Percentiles rank a stretch among this genome's conserved stretches.
phyloP scores from a whole-genome alignment of 2,329 filamentous ascomycete genomes.

The Curvularia spicifera region DNA sequence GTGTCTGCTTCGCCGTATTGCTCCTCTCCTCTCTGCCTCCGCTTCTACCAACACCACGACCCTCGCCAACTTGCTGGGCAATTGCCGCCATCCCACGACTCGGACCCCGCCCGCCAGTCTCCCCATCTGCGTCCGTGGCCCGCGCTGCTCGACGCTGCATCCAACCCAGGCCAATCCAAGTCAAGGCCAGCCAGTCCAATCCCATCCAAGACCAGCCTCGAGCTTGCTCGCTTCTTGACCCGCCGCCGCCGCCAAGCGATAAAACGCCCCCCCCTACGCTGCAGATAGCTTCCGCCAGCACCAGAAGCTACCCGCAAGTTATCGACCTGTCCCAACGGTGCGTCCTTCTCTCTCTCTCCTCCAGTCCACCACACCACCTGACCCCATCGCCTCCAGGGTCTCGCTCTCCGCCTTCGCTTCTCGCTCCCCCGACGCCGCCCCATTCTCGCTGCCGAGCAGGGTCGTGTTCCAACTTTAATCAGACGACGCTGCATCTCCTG shows the following conservation, averaged over 20 bases:
- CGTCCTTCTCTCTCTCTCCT: slow-evolving; percentile 15
- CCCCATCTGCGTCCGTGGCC: slow-evolving; percentile 12
- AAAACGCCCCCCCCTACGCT: slow-evolving; percentile 44
- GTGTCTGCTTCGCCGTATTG: neutral
- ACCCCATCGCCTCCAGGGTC: slow-evolving; percentile 17
- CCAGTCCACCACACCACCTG: slow-evolving; percentile 12
- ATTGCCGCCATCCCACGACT: slow-evolving; percentile 18
- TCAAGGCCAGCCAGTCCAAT: neutral
- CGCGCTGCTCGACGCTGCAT: slow-evolving; percentile 9
- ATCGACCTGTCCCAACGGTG: slow-evolving; percentile 27
- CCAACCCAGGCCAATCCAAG: too few relatives aligned
- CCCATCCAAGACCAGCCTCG: neutral
- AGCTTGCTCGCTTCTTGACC: slow-evolving; percentile 39
- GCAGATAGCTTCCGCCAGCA: slow-evolving; percentile 40
- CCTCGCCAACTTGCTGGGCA: neutral
- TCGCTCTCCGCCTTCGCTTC: slow-evolving; percentile 23
- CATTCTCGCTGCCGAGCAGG: slow-evolving; percentile 31
- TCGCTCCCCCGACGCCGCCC: slow-evolving; percentile 27
- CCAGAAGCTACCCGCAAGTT: slow-evolving; percentile 26
- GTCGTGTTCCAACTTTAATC: slow-evolving; percentile 29
- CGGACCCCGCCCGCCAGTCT: slow-evolving; percentile 22
- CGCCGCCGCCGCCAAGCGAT: slow-evolving; percentile 45
- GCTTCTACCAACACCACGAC: too few relatives aligned
- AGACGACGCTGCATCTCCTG: slow-evolving; percentile 65
- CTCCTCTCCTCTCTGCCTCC: neutral